phyloP scores from a whole-genome alignment of 2,329 filamentous ascomycete species.

The Fusarium anguioides region DNA sequence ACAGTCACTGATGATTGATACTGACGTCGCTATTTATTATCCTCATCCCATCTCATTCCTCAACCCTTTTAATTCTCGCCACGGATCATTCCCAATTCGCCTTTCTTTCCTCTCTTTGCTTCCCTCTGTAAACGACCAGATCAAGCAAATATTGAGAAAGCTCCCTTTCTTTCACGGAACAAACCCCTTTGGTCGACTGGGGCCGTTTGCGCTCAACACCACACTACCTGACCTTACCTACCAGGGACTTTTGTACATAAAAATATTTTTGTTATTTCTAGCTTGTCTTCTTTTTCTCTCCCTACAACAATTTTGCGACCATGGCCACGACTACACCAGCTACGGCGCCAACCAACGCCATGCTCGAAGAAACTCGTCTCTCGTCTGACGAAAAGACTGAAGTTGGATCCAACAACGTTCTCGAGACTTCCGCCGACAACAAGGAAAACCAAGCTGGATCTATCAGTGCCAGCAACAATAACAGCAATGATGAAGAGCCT shows the following conservation, averaged over 20 bases:
- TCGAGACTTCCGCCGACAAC: constrained; percentile 30
- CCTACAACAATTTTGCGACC: not conserved
- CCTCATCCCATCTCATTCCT: constrained; percentile 2
- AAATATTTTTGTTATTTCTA: not conserved
- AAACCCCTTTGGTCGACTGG: constrained; percentile 5
- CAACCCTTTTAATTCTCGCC: not conserved
- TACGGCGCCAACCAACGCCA: constrained; percentile 28
- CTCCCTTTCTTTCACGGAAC: not conserved
- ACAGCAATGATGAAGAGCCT: not conserved
- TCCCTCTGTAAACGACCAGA: not conserved
- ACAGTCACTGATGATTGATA: not conserved
- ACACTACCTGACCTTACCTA: not conserved
- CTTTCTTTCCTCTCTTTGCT: not conserved
- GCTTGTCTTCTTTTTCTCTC: not conserved
- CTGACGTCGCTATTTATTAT: constrained; percentile 12
- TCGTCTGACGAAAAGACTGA: constrained; percentile 50
- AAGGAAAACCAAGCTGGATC: constrained; percentile 28
- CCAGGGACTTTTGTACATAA: not conserved
- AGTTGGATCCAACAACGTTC: constrained; percentile 43
- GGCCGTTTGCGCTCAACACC: not conserved
- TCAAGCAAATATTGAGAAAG: constrained; percentile 8
- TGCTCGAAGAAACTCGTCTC: constrained; percentile 40
- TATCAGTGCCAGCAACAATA: not conserved
- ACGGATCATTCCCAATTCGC: not conserved
- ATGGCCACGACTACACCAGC: constrained; percentile 31